Conservation (phyloP, 495 filamentous ascomycete species). For the Penicillium cosmopolitanum region DNA sequence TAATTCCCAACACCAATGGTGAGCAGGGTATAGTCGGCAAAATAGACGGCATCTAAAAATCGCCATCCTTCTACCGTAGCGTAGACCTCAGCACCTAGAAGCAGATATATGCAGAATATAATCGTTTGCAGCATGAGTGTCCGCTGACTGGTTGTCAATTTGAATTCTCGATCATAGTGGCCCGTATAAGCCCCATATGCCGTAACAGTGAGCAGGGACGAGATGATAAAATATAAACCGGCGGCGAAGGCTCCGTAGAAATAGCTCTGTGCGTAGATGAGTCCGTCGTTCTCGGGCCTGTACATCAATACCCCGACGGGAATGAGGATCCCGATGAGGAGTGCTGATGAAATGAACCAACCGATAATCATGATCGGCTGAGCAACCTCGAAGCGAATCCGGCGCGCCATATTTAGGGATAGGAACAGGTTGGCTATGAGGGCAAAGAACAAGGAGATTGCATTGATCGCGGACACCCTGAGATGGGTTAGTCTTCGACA, state of each 20-base stretch:
- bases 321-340: slow-evolving; percentile 63
- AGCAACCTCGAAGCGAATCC: slow-evolving; percentile 56
- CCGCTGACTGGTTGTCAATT: slow-evolving; percentile 71
- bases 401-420: slow-evolving; percentile 73
- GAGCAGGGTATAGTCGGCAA: slow-evolving; percentile 81
- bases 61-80: slow-evolving; percentile 74
- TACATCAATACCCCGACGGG: slow-evolving; percentile 38
- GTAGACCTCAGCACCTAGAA: slow-evolving; percentile 74
- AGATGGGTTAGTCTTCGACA: background rate
- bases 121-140: slow-evolving; percentile 92
- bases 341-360: slow-evolving; percentile 68
- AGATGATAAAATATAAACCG: slow-evolving; percentile 73
- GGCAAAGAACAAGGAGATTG: slow-evolving; percentile 70
- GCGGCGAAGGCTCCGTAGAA: slow-evolving; percentile 83
- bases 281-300: slow-evolving; percentile 18
- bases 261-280: slow-evolving; percentile 63
- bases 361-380: slow-evolving; percentile 69
- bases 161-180: slow-evolving; percentile 71
- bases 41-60: slow-evolving; percentile 81
- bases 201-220: slow-evolving; percentile 70
- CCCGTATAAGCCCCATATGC: slow-evolving; percentile 64
- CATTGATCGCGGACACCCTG: slow-evolving; percentile 74
- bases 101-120: slow-evolving; percentile 72
- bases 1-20: slow-evolving; percentile 82
- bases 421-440: slow-evolving; percentile 72